phyloP scores from a whole-genome alignment of 1,284 basidiomycete species.

The Ceratobasidium sp. region DNA sequence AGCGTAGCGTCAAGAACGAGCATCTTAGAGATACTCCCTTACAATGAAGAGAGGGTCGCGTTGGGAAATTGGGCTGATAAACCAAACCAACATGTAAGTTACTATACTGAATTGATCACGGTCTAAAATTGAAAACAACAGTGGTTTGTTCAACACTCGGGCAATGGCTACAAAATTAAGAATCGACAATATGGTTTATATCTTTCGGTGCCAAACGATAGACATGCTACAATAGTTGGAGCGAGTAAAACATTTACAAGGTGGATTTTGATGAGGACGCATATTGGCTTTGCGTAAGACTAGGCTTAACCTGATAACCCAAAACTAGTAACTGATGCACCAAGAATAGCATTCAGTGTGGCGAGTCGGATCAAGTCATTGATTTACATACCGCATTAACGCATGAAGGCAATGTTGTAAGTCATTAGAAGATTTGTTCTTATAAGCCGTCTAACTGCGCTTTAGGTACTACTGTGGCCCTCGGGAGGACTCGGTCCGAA shows the following conservation, averaged over 20 bases:
- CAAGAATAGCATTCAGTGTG: not conserved
- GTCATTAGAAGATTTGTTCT: not conserved
- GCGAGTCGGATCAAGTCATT: not conserved
- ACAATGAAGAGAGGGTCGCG: not conserved
- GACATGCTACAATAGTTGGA: not conserved
- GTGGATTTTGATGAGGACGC: constrained; percentile 6
- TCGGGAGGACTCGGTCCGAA: not conserved
- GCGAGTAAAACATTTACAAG: not conserved
- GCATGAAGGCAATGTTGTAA: not conserved
- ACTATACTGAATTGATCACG: too few relatives aligned
- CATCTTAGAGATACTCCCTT: not conserved
- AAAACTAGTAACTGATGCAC: not conserved
- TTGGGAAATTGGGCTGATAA: not conserved
- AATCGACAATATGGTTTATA: constrained; percentile 8
- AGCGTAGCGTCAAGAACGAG: not conserved
- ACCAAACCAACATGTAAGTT: not conserved
- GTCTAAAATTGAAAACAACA: not conserved
- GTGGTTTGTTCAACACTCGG: constrained; percentile 6
- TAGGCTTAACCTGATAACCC: not conserved
- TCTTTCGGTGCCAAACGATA: not conserved
- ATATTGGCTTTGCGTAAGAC: not conserved
- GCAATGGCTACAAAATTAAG: constrained; percentile 1
- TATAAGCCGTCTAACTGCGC: not conserved
- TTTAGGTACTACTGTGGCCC: not conserved
- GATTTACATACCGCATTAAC: not conserved